These are phyloP conservation scores for Lasiosphaeria ovina DNA, from an alignment of 495 filamentous ascomycete species.

Conservation along the genomic window DNA sequence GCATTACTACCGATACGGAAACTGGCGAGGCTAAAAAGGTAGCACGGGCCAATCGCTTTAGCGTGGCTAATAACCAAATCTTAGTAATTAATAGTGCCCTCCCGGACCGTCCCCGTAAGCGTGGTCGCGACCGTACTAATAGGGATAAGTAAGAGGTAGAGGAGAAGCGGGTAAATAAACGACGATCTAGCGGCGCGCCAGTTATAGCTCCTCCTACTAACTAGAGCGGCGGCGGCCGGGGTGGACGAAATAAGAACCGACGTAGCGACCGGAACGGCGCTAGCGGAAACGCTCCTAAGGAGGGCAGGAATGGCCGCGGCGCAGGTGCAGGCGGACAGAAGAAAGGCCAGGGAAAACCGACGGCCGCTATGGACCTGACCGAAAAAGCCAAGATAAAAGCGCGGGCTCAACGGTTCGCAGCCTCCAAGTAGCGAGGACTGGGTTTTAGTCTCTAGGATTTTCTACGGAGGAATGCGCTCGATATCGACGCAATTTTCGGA, in stretches of 20 bases:
- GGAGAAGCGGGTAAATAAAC: slow-evolving; percentile 37
- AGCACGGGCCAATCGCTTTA: slow-evolving; percentile 63
- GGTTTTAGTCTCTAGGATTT: not conserved
- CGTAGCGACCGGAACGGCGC: not conserved
- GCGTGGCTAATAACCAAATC: slow-evolving; percentile 49
- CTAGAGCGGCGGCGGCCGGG: slow-evolving; percentile 23
- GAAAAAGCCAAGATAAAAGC: slow-evolving; percentile 62
- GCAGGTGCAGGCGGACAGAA: not conserved
- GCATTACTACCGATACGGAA: slow-evolving; percentile 50
- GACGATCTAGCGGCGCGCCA: slow-evolving; percentile 33
- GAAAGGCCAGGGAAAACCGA: not conserved
- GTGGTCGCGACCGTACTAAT: slow-evolving; percentile 54
- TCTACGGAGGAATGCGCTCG: too few relatives aligned
- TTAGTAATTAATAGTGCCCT: slow-evolving; percentile 73
- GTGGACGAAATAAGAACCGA: slow-evolving; percentile 14
- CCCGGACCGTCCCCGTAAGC: slow-evolving; percentile 63
- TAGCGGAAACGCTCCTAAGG: not conserved
- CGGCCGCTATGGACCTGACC: slow-evolving; percentile 40
- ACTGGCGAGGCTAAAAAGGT: slow-evolving; percentile 52
- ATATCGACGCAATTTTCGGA: too few relatives aligned
- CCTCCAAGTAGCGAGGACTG: not conserved
- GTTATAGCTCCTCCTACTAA: slow-evolving; percentile 9
- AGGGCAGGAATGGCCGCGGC: not conserved
- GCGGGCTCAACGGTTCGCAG: slow-evolving; percentile 55
- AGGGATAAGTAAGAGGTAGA: slow-evolving; percentile 36